A percentile compares a stretch with the other conserved stretches of the same genome.
Evolutionary conservation across 148 eudicot genomes (phyloP).

Genomic region (Rheum nobile): DNA sequence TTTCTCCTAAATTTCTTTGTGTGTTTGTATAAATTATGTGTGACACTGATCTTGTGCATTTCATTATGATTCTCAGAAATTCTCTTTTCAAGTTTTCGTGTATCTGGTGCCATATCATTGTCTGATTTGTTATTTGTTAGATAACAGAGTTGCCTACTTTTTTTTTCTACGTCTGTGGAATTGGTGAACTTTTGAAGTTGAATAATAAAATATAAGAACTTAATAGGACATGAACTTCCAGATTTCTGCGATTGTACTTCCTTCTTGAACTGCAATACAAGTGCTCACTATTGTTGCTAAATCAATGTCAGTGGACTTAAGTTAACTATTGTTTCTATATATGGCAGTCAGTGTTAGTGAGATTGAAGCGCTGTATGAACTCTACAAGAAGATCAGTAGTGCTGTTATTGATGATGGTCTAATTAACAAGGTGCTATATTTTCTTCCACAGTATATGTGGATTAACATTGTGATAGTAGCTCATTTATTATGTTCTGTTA

Average conservation of each 20-base stretch:
- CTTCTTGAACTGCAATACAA: background rate
- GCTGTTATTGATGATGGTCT: constrained; percentile 63
- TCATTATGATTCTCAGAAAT: background rate
- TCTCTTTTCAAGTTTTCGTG: background rate
- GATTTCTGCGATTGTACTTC: background rate
- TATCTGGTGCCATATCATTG: background rate
- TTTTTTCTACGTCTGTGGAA: background rate
- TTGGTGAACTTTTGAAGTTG: background rate
- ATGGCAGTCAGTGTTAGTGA: constrained; percentile 59
- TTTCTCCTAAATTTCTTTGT: background rate
- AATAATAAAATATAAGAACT: background rate
- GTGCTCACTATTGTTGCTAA: constrained; percentile 6
- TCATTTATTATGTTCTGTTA: background rate
- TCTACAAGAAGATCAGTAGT: constrained; percentile 63
- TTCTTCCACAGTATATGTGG: background rate
- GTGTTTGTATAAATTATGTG: background rate
- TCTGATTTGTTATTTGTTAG: background rate
- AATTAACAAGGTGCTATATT: constrained; percentile 41
- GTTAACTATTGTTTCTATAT: constrained; percentile 1
- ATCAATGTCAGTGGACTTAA: background rate
- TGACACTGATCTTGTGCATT: background rate
- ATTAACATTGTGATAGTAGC: background rate
- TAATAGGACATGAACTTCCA: background rate
- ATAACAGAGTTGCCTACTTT: background rate
- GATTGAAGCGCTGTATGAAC: constrained; percentile 60